Conservation (phyloP, 2,329 filamentous ascomycete genomes). For the Epichloe glyceriae region DNA sequence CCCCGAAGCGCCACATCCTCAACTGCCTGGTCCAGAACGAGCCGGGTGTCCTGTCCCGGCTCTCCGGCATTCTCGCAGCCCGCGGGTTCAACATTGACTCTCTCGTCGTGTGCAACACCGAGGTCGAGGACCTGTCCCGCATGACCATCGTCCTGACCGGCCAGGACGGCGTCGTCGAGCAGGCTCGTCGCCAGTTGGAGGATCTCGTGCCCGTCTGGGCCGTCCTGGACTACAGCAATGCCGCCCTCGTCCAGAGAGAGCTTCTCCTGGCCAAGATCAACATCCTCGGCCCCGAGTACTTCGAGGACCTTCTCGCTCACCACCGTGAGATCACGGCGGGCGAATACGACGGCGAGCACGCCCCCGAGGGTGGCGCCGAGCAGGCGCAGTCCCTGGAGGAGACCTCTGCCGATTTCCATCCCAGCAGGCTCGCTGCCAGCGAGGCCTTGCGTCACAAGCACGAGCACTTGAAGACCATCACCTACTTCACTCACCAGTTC, state of each 20-base stretch:
- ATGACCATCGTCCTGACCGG: slow-evolving; percentile 98
- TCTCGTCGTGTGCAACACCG: slow-evolving; percentile 92
- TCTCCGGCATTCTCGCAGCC: slow-evolving; percentile 90
- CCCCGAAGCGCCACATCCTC: slow-evolving; percentile 92
- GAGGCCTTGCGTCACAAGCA: slow-evolving; percentile 94
- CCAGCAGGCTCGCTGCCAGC: slow-evolving; percentile 69
- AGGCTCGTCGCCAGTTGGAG: slow-evolving; percentile 87
- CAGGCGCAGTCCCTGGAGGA: slow-evolving; percentile 32
- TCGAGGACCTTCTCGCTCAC: slow-evolving; percentile 90
- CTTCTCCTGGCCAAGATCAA: slow-evolving; percentile 92
- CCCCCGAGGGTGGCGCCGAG: slow-evolving; percentile 22
- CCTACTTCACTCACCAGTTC: slow-evolving; percentile 93
- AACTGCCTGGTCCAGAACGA: slow-evolving; percentile 99
- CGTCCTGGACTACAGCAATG: slow-evolving; percentile 86
- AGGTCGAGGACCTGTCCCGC: slow-evolving; percentile 89
- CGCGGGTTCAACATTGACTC: slow-evolving; percentile 99
- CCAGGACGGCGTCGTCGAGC: slow-evolving; percentile 94
- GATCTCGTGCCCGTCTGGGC: slow-evolving; percentile 98
- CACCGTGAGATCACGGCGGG: slow-evolving; percentile 70
- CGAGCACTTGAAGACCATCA: slow-evolving; percentile 92
- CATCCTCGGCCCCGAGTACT: slow-evolving; percentile 93
- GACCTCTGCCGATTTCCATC: slow-evolving; percentile 64
- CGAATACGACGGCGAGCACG: slow-evolving; percentile 32
- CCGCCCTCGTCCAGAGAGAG: slow-evolving; percentile 90
- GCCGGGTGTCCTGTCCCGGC: slow-evolving; percentile 88